Evolutionary conservation across 306 rosid species (phyloP), one percentile per base, ranked within the genome.

Genomic region (Amphicarpaea edgeworthii): DNA sequence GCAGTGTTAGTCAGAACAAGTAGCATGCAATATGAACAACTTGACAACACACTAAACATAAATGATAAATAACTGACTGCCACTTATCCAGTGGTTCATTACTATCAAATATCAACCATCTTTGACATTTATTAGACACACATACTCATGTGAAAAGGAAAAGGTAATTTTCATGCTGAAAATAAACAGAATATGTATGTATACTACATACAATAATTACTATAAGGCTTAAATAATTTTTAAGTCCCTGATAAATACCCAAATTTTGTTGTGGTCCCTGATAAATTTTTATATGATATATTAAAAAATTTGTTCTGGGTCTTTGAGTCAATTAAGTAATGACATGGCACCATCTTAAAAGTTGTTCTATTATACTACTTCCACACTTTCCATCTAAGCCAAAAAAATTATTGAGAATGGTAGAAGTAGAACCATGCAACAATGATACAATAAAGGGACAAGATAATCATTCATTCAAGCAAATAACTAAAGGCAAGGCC

Each of bases 71-170:
- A 34, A 53, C 26, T 49, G n/a, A 19, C 45, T 19, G 37, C 12
- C 4, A 54, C 49, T 32, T 16, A 19, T 11, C 50, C 60, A 42
- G n/a, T 7, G 4, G 10, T 72, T 16, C 74, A 84, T 37, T 73
- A 84, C 51, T 61, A 60, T 40, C 54, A 17, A 57, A 65, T 50
- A 66, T 46, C 51, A 21, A 55, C 57, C 51, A 34, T 24, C 65
- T 50, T 59, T 58, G 66, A 72, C 53, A 50, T 26, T 50, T n/a
- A n/a, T n/a, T n/a, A n/a, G n/a, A n/a, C n/a, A n/a, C n/a, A n/a
- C n/a, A n/a, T n/a, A n/a, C n/a, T n/a, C n/a, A n/a, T n/a, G n/a
- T n/a, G n/a, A n/a, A n/a, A n/a, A n/a, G n/a, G n/a, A n/a, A n/a
- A n/a, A n/a, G n/a, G n/a, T n/a, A n/a, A n/a, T n/a, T n/a, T n/a